Conservation (phyloP, 164 flowering plant genomes). For the Hamamelis virginiana region DNA sequence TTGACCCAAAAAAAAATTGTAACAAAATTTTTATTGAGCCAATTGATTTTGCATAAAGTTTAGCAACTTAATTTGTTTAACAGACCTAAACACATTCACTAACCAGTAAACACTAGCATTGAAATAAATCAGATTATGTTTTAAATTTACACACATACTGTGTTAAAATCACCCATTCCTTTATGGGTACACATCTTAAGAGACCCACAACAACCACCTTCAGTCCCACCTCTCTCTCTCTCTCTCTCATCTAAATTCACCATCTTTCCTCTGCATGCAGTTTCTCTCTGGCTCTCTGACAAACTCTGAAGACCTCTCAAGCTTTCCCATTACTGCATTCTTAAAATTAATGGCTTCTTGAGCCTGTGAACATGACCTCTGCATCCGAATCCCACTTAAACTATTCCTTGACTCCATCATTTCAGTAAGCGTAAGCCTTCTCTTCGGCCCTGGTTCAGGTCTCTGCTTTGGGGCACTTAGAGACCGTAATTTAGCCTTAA, state of each 20-base stretch:
- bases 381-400: constrained; percentile 18
- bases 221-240: background rate
- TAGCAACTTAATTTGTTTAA: too few relatives aligned
- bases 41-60: too few relatives aligned
- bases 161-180: too few relatives aligned
- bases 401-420: constrained; percentile 57
- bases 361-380: constrained; percentile 43
- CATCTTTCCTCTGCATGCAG: constrained; percentile 10
- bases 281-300: constrained; percentile 19
- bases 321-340: constrained; percentile 55
- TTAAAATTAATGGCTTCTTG: constrained; percentile 49
- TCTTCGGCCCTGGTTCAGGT: background rate
- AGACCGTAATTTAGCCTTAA: constrained; percentile 23
- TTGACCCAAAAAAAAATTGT: too few relatives aligned
- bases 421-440: constrained; percentile 6
- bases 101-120: too few relatives aligned
- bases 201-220: too few relatives aligned
- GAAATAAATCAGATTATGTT: too few relatives aligned
- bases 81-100: too few relatives aligned
- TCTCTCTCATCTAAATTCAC: background rate
- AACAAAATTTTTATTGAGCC: too few relatives aligned
- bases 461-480: constrained; percentile 16
- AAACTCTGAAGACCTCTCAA: constrained; percentile 33
- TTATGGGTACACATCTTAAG: too few relatives aligned
- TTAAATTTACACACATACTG: too few relatives aligned